These are phyloP conservation scores for Beauveria bassiana DNA, from an alignment of 2,329 filamentous ascomycete species.

Conservation along the genomic window DNA sequence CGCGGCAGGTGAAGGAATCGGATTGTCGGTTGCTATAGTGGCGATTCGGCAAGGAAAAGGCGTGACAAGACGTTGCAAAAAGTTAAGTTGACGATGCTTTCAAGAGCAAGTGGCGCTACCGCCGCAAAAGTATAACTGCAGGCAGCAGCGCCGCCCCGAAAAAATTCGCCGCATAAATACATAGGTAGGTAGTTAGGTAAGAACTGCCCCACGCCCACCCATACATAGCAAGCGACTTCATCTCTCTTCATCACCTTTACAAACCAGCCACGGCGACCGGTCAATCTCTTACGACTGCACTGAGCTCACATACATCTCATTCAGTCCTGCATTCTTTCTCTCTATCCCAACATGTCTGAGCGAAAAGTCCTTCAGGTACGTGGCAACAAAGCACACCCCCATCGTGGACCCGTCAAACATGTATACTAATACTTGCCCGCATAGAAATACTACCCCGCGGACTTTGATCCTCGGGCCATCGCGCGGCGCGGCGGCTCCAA, in stretches of 20 bases:
- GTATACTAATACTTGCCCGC: background rate
- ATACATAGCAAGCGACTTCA: background rate
- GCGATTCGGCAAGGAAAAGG: background rate
- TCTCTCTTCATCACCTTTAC: background rate
- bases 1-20: background rate
- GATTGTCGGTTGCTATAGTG: background rate
- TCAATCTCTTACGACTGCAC: background rate
- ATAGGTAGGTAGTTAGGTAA: no score
- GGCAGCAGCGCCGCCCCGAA: background rate
- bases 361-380: conserved; percentile 61
- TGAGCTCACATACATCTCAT: no score
- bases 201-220: conserved; percentile 3
- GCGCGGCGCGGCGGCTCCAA: conserved; percentile 63
- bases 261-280: background rate
- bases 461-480: conserved; percentile 86
- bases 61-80: background rate
- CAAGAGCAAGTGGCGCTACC: background rate
- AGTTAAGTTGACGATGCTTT: background rate
- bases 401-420: background rate
- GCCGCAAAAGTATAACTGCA: background rate
- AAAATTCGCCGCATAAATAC: background rate
- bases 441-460: conserved; percentile 57
- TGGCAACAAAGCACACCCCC: background rate
- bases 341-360: conserved; percentile 61
- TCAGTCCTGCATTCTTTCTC: background rate